phyloP scores from a whole-genome alignment of 495 filamentous ascomycete genomes.

The Oidiodendron maius region DNA sequence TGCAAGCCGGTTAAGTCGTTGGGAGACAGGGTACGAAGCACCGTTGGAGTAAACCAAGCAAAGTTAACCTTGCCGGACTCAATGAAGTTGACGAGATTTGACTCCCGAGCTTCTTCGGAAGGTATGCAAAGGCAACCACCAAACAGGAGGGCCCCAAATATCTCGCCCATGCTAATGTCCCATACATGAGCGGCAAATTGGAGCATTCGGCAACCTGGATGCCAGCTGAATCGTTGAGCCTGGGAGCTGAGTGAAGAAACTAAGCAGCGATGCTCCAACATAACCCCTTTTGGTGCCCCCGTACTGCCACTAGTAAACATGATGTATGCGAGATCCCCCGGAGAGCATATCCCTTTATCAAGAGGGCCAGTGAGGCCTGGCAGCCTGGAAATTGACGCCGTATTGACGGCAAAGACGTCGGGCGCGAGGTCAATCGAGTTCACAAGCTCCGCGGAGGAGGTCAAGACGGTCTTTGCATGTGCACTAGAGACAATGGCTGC shows the following conservation, averaged over 20 bases:
- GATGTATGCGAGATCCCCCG: conserved; percentile 37
- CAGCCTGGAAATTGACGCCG: neutral
- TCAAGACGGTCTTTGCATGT: neutral
- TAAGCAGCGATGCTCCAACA: conserved; percentile 34
- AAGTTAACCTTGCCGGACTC: neutral
- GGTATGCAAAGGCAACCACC: conserved; percentile 49
- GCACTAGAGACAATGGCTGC: neutral
- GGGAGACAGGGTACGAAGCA: neutral
- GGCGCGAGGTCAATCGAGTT: neutral
- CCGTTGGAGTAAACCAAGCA: neutral
- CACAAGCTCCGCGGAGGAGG: too few species aligned
- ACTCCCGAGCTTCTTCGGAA: conserved; percentile 29
- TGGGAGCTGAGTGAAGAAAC: conserved; percentile 36
- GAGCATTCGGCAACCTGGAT: neutral
- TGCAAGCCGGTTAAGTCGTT: neutral
- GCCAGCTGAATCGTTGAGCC: conserved; percentile 8
- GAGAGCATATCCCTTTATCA: neutral
- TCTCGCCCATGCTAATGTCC: conserved; percentile 79
- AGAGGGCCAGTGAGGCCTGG: neutral
- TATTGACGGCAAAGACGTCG: neutral
- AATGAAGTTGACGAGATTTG: neutral
- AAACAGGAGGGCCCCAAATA: conserved; percentile 69
- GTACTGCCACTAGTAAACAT: conserved; percentile 42
- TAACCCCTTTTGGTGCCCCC: conserved; percentile 40
- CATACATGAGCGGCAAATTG: conserved; percentile 39